Conservation (phyloP, 495 filamentous ascomycete species). For the Hypoxylon crocopeplum region DNA sequence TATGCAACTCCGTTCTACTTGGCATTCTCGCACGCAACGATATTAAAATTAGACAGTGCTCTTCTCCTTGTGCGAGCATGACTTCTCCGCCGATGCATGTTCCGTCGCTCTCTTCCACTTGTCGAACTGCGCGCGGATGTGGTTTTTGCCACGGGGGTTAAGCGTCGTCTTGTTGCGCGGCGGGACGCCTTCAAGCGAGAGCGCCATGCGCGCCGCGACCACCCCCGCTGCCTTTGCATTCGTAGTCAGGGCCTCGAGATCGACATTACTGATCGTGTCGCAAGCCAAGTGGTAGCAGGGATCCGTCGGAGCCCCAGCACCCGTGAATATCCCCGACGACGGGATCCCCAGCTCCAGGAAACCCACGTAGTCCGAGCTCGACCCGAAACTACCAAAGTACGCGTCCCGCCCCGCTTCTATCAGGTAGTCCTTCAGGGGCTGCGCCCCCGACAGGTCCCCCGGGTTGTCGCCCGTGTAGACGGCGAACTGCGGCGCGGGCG, state of each 20-base stretch:
- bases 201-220: conserved; percentile 56
- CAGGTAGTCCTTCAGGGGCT: conserved; percentile 42
- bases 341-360: conserved; percentile 54
- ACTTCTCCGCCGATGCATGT: neutral
- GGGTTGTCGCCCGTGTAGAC: conserved; percentile 59
- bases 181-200: conserved; percentile 52
- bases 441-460: conserved; percentile 48
- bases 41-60: neutral
- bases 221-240: conserved; percentile 57
- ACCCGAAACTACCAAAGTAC: conserved; percentile 33
- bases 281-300: conserved; percentile 49
- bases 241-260: conserved; percentile 40
- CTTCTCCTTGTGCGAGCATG: neutral
- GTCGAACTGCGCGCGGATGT: conserved; percentile 9
- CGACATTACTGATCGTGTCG: conserved; percentile 43
- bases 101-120: neutral
- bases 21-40: too few relatives aligned
- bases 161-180: conserved; percentile 27
- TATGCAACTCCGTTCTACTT: too few relatives aligned
- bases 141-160: conserved; percentile 26
- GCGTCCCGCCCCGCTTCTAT: conserved; percentile 36
- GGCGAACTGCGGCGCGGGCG: conserved; percentile 64
- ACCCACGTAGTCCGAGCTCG: conserved; percentile 46
- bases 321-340: conserved; percentile 54
- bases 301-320: conserved; percentile 42